Evolutionary conservation across 2,329 filamentous ascomycete genomes (phyloP).

Genomic region (Diaporthe sp.): DNA sequence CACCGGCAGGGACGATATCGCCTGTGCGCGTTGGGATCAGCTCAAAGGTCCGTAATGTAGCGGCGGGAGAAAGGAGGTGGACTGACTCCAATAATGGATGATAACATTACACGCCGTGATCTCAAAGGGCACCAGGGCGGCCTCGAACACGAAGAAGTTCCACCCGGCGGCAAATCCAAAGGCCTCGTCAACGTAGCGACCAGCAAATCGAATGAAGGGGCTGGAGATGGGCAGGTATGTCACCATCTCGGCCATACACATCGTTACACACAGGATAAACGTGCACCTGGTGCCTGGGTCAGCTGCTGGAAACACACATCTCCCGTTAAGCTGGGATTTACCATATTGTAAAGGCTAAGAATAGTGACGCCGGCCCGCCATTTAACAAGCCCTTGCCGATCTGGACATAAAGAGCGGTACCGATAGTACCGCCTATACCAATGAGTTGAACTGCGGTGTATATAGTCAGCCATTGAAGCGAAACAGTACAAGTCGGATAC

Average conservation of each 20-base stretch:
- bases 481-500: not conserved
- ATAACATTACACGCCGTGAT: constrained; percentile 76
- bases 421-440: constrained; percentile 74
- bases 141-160: constrained; percentile 82
- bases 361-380: constrained; percentile 71
- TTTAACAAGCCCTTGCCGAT: constrained; percentile 71
- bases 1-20: constrained; percentile 66
- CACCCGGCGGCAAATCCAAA: constrained; percentile 81
- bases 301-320: not conserved
- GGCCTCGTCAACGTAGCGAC: constrained; percentile 81
- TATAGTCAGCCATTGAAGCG: not conserved
- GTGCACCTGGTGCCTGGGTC: constrained; percentile 57
- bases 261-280: constrained; percentile 71
- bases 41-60: not conserved
- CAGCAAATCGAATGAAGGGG: constrained; percentile 83
- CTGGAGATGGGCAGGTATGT: constrained; percentile 83
- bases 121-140: constrained; percentile 76
- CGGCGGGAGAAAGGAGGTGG: not conserved
- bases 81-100: constrained; percentile 71
- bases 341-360: constrained; percentile 73
- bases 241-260: constrained; percentile 81
- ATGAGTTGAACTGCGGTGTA: constrained; percentile 63
- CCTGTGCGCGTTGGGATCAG: not conserved
- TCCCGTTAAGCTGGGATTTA: constrained; percentile 30
- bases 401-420: constrained; percentile 71